Evolutionary conservation across 2,329 filamentous ascomycete genomes (phyloP).

Genomic region (Thermoascus crustaceus): DNA sequence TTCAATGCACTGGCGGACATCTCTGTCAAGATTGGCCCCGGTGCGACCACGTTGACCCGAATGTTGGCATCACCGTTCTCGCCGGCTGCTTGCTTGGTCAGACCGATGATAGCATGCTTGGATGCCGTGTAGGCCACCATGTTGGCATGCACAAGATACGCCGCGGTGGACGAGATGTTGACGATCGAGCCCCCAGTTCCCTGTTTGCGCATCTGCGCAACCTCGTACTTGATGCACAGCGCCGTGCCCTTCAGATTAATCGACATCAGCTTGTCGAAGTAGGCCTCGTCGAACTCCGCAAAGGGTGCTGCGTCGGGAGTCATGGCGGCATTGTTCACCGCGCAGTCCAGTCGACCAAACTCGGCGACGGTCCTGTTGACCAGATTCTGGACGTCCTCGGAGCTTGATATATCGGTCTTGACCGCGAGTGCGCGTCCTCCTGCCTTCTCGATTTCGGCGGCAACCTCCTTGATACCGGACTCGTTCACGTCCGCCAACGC

Average conservation of each 20-base stretch:
- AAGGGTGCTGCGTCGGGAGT: conserved; percentile 18
- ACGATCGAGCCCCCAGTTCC: conserved; percentile 25
- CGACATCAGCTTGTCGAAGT: conserved; percentile 31
- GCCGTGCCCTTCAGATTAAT: conserved; percentile 37
- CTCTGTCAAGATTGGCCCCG: conserved; percentile 7
- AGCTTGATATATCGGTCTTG: conserved; percentile 19
- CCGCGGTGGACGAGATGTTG: conserved; percentile 36
- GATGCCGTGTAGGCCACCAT: conserved; percentile 36
- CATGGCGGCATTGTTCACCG: conserved; percentile 36
- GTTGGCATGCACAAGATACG: conserved; percentile 25
- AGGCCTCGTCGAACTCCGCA: conserved; percentile 25
- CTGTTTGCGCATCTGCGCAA: conserved; percentile 35
- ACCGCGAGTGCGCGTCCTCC: conserved; percentile 16
- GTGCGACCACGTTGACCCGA: conserved; percentile 28
- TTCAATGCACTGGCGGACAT: not conserved
- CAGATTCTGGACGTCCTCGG: conserved; percentile 22
- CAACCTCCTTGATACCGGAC: conserved; percentile 10
- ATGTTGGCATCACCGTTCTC: conserved; percentile 26
- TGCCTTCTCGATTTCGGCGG: conserved; percentile 4
- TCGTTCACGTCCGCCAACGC: conserved; percentile 69
- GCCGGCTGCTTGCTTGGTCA: conserved; percentile 33
- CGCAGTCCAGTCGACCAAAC: conserved; percentile 35
- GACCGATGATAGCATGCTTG: conserved; percentile 38
- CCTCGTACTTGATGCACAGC: conserved; percentile 35
- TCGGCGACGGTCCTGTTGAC: conserved; percentile 23